These are phyloP conservation scores for Ramichloridium luteum DNA, from an alignment of 2,329 filamentous ascomycete species.

Conservation along the genomic window DNA sequence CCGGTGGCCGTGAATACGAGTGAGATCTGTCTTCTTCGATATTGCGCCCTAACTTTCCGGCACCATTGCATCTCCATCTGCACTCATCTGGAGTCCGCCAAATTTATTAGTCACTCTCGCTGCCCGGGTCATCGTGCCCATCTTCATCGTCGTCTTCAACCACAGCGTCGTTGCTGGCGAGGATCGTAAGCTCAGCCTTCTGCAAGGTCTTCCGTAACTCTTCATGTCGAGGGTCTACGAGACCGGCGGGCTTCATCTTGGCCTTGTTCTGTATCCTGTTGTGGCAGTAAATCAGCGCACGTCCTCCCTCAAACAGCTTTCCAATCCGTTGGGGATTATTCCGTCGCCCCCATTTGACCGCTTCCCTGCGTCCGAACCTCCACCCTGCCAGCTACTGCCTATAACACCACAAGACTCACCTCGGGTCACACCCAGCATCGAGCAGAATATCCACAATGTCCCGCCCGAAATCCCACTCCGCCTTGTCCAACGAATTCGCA, in stretches of 20 bases:
- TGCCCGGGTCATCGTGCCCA: slow-evolving; percentile 29
- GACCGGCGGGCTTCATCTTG: slow-evolving; percentile 56
- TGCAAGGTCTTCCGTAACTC: slow-evolving; percentile 51
- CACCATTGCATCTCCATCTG: no score
- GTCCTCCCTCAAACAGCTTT: slow-evolving; percentile 3
- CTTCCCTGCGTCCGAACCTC: no score
- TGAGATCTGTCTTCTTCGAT: no score
- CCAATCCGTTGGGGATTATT: background rate
- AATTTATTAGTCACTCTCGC: slow-evolving; percentile 38
- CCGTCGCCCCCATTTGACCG: no score
- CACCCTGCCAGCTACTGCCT: no score
- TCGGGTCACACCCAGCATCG: slow-evolving; percentile 59
- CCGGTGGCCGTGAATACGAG: no score
- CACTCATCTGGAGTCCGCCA: no score
- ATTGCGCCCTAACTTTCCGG: no score
- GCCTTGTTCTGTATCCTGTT: slow-evolving; percentile 54
- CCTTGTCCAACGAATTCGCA: slow-evolving; percentile 54
- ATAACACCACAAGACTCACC: slow-evolving; percentile 25
- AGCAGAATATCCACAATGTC: slow-evolving; percentile 67
- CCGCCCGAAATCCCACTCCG: slow-evolving; percentile 52
- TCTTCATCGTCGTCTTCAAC: slow-evolving; percentile 34
- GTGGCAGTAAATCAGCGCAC: background rate
- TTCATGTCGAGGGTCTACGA: slow-evolving; percentile 59
- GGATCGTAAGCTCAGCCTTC: slow-evolving; percentile 55
- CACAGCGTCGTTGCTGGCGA: slow-evolving; percentile 37